Evolutionary conservation across 169 alveolate species (phyloP).

Genomic region (Plasmodium yoelii): DNA sequence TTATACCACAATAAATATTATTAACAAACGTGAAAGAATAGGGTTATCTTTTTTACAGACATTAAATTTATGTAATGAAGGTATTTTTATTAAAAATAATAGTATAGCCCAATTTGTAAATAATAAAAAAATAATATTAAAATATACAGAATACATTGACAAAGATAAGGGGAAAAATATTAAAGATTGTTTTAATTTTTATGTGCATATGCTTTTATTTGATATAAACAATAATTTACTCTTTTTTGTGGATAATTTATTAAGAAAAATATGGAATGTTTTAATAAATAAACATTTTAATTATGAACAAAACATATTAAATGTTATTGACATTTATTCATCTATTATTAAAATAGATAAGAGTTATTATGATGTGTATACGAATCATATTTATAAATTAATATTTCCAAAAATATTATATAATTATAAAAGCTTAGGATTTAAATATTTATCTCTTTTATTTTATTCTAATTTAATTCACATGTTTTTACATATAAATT

Average conservation of each 20-base stretch:
- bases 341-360: constrained; percentile 50
- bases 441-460: constrained; percentile 70
- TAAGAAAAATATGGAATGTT: constrained; percentile 14
- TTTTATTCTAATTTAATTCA: constrained; percentile 75
- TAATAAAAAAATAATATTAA: constrained; percentile 43
- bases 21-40: background rate
- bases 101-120: constrained; percentile 24
- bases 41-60: constrained; percentile 16
- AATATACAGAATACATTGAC: background rate
- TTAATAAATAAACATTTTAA: constrained; percentile 12
- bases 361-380: constrained; percentile 29
- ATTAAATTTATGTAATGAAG: constrained; percentile 64
- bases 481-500: constrained; percentile 45
- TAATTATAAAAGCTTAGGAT: constrained; percentile 38
- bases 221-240: constrained; percentile 46
- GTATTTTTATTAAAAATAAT: constrained; percentile 30
- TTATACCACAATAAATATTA: background rate
- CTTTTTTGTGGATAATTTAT: constrained; percentile 19
- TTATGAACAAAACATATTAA: constrained; percentile 16
- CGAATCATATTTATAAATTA: constrained; percentile 23
- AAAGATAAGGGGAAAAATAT: background rate
- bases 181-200: constrained; percentile 27
- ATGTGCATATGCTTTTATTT: constrained; percentile 75
- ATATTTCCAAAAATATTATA: constrained; percentile 21
- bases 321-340: constrained; percentile 53